Evolutionary conservation across 352 stramenopile genomes (phyloP), one percentile per base, ranked within the genome.

Genomic region (Phytophthora vignae): DNA sequence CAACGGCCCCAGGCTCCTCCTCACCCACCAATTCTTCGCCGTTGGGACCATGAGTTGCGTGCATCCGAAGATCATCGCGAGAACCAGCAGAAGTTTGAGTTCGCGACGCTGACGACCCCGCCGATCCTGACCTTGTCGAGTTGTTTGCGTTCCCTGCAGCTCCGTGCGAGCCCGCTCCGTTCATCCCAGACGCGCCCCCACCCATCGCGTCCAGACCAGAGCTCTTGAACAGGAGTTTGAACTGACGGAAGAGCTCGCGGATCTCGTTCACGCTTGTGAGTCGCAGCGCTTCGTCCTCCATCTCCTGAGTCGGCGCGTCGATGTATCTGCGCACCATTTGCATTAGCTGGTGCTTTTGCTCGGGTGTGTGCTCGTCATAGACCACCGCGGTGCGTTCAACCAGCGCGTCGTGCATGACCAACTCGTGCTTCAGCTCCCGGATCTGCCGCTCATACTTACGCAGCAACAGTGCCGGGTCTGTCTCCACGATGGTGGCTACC

Each of bases 351-450:
- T 89, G 78, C 73, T 98, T 97, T 65, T 98, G 90, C 72, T 98
- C 94, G 1, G 93, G 89, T 9, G 93, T 98, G 68, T 97, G 96
- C 54, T 96, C 90, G 62, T 96, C 90, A 62, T 95, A 96, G 1
- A 94, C 78, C n/a, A 94, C 80, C 6, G 83, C 87, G 3, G 82
- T 88, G 33, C 94, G 87, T 46, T 98, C 93, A 8, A 93, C 87
- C 6, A 98, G 77, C n/a, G 95, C 93, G 68, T 98, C 94, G 69
- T 98, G 93, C 93, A 98, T 98, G 38, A 97, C 77, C 15, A 98
- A 74, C 60, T 98, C 94, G 64, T 98, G 91, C 64, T 97, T 97
- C 42, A 98, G 81, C 31, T 98, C 94, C 22, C 92, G 85, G 69
- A 98, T 97, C 55, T 96, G 87, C 50, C 88, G 92, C 62, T 98